These are phyloP conservation scores for Pseudonitzschia delicatissima DNA, from an alignment of 108 stramenopile species.

Conservation along the genomic window DNA sequence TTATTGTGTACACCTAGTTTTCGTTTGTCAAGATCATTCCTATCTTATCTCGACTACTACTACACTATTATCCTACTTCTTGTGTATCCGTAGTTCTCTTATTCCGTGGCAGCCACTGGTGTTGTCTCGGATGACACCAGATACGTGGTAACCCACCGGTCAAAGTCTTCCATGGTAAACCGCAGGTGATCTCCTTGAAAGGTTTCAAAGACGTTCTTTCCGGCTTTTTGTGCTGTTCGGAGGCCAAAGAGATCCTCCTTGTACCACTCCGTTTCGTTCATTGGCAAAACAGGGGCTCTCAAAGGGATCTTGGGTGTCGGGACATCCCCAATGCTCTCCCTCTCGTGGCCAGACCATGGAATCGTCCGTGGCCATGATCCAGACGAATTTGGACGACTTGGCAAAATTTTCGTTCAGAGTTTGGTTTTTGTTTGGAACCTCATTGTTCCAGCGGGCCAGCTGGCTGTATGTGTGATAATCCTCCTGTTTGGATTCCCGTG, in stretches of 20 bases:
- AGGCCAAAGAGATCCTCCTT: slow-evolving; percentile 66
- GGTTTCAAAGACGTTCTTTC: slow-evolving; percentile 55
- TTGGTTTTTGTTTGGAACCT: slow-evolving; percentile 39
- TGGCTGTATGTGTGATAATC: slow-evolving; percentile 52
- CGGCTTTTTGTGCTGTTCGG: slow-evolving; percentile 49
- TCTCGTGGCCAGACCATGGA: slow-evolving; percentile 74
- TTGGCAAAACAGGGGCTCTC: slow-evolving; percentile 29
- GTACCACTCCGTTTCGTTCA: slow-evolving; percentile 72
- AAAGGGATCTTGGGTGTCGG: slow-evolving; percentile 55
- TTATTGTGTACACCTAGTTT: too few relatives aligned
- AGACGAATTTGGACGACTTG: slow-evolving; percentile 54
- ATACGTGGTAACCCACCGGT: slow-evolving; percentile 56
- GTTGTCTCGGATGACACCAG: neutral
- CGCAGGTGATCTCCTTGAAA: slow-evolving; percentile 70
- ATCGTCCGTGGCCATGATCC: slow-evolving; percentile 66
- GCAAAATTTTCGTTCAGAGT: slow-evolving; percentile 48
- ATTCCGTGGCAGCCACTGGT: too few relatives aligned
- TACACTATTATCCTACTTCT: too few relatives aligned
- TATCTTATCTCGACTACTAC: too few relatives aligned
- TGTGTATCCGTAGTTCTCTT: too few relatives aligned
- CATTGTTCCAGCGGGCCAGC: slow-evolving; percentile 70
- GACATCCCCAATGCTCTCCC: slow-evolving; percentile 74
- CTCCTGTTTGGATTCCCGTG: slow-evolving; percentile 21
- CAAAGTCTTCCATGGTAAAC: slow-evolving; percentile 51
- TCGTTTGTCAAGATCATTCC: too few relatives aligned